Base-by-base conservation (phyloP, 768 basidiomycete genomes). In the Phaeotremella skinneri region DNA sequence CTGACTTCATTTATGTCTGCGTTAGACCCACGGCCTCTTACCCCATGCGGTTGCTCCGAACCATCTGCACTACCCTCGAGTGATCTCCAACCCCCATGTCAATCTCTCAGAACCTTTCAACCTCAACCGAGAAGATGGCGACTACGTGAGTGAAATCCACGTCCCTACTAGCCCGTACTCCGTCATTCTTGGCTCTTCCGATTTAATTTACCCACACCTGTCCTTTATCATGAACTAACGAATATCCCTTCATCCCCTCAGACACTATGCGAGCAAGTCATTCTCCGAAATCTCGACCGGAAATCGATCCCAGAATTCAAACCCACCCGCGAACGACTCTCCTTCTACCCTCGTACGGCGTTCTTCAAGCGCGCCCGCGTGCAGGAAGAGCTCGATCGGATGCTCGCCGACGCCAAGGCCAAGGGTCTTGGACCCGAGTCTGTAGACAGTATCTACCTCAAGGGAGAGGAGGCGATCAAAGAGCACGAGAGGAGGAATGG, bases 31-130 rank as follows among this genome's bases (percentile, higher is more conserved):
- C 42, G 62, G 49, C 16, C 31, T 60, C 13, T 26, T 60, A 21
- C 65, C 62, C 2, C 68, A 69, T 49, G 37, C 62, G 2, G 37
- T 49, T 23, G 52, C 59, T 16, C 61, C 42, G 14, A 69, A 69
- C 49, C 57, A 67, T 41, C 49, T 64, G 27, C 62, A 60, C 41
- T 66, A 67, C 42, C 48, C 62, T 9, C n/a, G 68, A 41, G 59
- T 67, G 30, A 69, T 69, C 57, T 64, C 65, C 11, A 69, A 69
- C 53, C 68, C 68, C 1, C 68, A 69, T 41, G 57, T 63, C 4
- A 58, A 58, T 30, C 54, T 69, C 11, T 31, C 39, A 16, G 62
- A 62, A 42, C 68, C 68, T 0, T 64, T 25, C 45, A 64, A 66
- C 41, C 58, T 69, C 23, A 67, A 69, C 49, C 54, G 67, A 9